Evolutionary conservation across 257 asterid species (phyloP).

Genomic region (Capsicum rhomboideum): DNA sequence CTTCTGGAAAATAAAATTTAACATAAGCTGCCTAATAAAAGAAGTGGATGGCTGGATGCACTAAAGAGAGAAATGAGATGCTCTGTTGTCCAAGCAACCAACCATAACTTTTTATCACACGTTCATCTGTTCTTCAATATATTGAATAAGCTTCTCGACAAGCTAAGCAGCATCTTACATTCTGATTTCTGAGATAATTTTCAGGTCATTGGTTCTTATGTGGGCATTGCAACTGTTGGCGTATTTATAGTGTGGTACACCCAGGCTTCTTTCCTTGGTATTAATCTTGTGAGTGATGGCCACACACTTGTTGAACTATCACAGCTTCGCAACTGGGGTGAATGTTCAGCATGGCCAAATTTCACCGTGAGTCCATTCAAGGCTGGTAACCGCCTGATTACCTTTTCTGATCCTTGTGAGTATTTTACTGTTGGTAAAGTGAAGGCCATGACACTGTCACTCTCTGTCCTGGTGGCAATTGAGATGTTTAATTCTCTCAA

Average conservation of each 20-base stretch:
- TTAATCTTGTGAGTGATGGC: conserved; percentile 57
- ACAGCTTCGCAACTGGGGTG: conserved; percentile 90
- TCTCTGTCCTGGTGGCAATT: conserved; percentile 75
- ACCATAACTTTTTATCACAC: neutral
- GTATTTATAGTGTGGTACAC: conserved; percentile 87
- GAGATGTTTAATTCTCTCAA: conserved; percentile 89
- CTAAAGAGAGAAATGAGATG: neutral
- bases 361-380: conserved; percentile 66
- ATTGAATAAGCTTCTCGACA: neutral
- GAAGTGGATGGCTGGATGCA: neutral
- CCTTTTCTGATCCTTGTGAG: conserved; percentile 64
- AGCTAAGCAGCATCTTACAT: neutral
- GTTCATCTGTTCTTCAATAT: neutral
- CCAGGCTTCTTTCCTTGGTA: conserved; percentile 64
- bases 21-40: neutral
- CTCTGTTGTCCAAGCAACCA: neutral
- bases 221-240: conserved; percentile 86
- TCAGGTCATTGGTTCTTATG: conserved; percentile 84
- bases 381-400: conserved; percentile 39
- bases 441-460: conserved; percentile 81
- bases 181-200: neutral
- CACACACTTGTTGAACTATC: conserved; percentile 68
- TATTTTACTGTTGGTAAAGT: conserved; percentile 70
- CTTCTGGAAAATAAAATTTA: neutral
- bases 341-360: conserved; percentile 68